Base-by-base conservation (phyloP, 2,329 filamentous ascomycete species). In the Ramularia endophylla region DNA sequence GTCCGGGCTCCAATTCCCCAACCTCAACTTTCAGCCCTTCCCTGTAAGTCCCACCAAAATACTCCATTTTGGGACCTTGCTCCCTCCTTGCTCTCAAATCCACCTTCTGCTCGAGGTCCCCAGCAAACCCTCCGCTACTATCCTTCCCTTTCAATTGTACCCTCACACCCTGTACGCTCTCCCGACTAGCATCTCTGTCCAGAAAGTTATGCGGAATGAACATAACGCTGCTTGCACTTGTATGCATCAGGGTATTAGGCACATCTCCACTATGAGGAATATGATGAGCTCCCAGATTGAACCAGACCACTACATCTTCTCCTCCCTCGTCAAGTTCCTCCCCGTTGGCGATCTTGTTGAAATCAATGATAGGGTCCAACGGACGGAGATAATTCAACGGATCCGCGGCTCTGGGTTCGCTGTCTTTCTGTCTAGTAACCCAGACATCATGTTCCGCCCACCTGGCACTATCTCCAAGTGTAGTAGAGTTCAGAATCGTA, bases 221-320 rank as follows among this genome's bases (percentile, higher is more conserved):
- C 55, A 61, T 58, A 22, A 62, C 56, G 17, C 51, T 54, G 22
- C 42, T 50, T 3, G 51, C 51, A 28, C 44, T 47, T 2, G 55
- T 58, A 41, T 60, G 56, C 54, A 57, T 57, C 1, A 62, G 46
- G 3, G 59, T 61, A 35, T 60, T 60, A 2, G 59, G 59, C 6
- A 60, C 39, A 41, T 60, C 57, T 8, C 54, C 54, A 4, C 45
- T 47, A 40, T 47, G 52, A 15, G 47, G 71, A 16, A 72, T 63
- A 48, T 75, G 71, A 51, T 75, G 72, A 57, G 71, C 71, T 32
- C 71, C 71, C 7, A 75, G 56, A 50, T 75, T 75, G 50, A 75
- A 68, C 63, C 70, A 75, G 3, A 73, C 45, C 2, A 74, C 69
- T 8, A 66, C 40, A 54, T 54, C 57, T 5, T 47, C 54, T 27